Evolutionary conservation across 371 early-diverging fungal genomes (phyloP).

Genomic region (Coemansia sp.): DNA sequence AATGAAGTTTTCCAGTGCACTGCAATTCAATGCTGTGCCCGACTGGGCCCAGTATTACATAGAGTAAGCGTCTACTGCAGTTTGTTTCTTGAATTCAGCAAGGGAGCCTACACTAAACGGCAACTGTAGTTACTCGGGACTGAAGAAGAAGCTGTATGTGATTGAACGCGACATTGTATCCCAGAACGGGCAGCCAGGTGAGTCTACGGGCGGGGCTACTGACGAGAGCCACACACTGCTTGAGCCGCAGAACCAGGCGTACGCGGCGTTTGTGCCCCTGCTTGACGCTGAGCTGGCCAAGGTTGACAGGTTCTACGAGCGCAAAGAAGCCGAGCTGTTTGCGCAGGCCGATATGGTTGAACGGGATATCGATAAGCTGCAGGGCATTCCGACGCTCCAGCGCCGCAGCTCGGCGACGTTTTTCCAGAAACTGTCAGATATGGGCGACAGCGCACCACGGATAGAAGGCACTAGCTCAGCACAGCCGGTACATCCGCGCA

Average conservation of each 20-base stretch:
- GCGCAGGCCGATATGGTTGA: constrained; percentile 26
- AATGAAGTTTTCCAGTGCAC: constrained; percentile 89
- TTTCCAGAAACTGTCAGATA: constrained; percentile 33
- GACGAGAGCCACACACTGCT: constrained; percentile 37
- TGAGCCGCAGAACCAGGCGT: constrained; percentile 50
- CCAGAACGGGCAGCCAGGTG: constrained; percentile 10
- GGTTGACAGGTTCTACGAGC: constrained; percentile 75
- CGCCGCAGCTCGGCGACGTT: constrained; percentile 34
- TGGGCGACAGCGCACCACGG: constrained; percentile 12
- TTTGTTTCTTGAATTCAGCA: not conserved
- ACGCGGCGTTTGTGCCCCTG: constrained; percentile 63
- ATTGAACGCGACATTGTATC: constrained; percentile 79
- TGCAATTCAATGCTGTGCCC: constrained; percentile 86
- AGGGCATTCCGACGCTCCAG: constrained; percentile 15
- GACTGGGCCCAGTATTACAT: constrained; percentile 85
- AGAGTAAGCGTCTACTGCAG: constrained; percentile 47
- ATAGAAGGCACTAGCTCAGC: constrained; percentile 20
- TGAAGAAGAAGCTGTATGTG: constrained; percentile 86
- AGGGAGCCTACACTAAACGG: not conserved
- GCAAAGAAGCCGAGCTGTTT: constrained; percentile 77
- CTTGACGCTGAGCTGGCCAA: constrained; percentile 79
- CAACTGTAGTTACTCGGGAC: constrained; percentile 69
- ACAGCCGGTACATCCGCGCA: not conserved
- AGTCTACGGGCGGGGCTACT: not conserved
- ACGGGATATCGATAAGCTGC: constrained; percentile 17